Evolutionary conservation across 257 asterid genomes (phyloP).

Genomic region (Solanum medicagineum): DNA sequence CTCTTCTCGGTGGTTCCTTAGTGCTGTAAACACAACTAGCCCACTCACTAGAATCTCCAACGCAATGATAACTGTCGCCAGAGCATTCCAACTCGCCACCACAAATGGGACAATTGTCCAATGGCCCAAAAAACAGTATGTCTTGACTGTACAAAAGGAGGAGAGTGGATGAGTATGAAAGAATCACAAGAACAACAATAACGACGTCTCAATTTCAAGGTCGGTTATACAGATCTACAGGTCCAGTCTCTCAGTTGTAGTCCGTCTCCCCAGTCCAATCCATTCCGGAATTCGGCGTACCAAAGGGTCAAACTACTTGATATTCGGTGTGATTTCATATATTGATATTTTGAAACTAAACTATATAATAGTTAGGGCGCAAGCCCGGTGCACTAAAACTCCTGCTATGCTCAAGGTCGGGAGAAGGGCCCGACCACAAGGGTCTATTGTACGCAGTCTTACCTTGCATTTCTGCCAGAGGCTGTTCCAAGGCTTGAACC

Average conservation of each 20-base stretch:
- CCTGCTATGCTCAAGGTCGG: too few relatives aligned
- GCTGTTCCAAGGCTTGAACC: too few relatives aligned
- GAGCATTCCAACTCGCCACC: constrained; percentile 24
- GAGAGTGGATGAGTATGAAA: neutral
- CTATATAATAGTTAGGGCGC: neutral
- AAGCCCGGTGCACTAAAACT: too few relatives aligned
- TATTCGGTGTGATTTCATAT: neutral
- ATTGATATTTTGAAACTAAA: neutral
- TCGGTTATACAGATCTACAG: neutral
- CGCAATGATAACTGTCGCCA: constrained; percentile 25
- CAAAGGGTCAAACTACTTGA: neutral
- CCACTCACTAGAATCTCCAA: constrained; percentile 62
- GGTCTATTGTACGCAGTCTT: too few relatives aligned
- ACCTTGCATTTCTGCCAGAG: too few relatives aligned
- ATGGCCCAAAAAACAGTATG: constrained; percentile 55
- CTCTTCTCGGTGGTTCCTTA: constrained; percentile 45
- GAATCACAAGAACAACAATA: neutral
- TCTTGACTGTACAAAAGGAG: constrained; percentile 46
- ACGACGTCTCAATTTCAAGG: neutral
- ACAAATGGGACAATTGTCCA: constrained; percentile 48
- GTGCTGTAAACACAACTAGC: constrained; percentile 48
- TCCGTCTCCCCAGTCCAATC: neutral
- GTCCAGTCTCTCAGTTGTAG: neutral
- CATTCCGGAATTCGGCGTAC: neutral
- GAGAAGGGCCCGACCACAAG: too few relatives aligned